These are phyloP conservation scores for Grifola frondosa DNA, from an alignment of 1,284 basidiomycete species.

Conservation along the genomic window DNA sequence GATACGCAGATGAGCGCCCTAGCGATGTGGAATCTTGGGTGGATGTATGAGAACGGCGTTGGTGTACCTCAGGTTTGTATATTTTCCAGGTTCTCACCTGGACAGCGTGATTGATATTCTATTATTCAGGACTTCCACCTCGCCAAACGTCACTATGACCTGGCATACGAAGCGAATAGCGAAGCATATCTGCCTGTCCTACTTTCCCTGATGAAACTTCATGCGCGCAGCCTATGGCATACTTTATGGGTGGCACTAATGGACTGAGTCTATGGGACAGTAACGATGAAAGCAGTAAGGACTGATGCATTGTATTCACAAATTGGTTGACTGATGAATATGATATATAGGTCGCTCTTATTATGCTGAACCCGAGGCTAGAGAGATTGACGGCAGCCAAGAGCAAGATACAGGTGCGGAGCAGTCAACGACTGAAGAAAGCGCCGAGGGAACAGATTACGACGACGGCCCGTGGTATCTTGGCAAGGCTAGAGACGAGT, in stretches of 20 bases:
- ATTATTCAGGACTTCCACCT: constrained; percentile 92
- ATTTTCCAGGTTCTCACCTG: no score
- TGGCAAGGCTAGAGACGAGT: constrained; percentile 76
- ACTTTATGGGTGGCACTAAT: constrained; percentile 67
- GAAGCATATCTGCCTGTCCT: constrained; percentile 90
- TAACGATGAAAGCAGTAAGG: constrained; percentile 40
- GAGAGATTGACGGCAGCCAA: constrained; percentile 25
- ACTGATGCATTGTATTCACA: not conserved
- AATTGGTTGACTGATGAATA: not conserved
- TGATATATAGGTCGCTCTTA: constrained; percentile 11
- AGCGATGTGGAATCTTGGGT: constrained; percentile 98
- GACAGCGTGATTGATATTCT: no score
- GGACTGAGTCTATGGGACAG: constrained; percentile 68
- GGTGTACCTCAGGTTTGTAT: constrained; percentile 82
- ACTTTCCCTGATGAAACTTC: constrained; percentile 81
- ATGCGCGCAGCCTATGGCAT: constrained; percentile 83
- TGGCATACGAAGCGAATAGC: constrained; percentile 80
- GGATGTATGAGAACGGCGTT: constrained; percentile 97
- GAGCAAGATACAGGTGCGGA: constrained; percentile 9
- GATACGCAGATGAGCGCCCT: constrained; percentile 89
- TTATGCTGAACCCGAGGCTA: constrained; percentile 15
- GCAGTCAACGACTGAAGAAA: constrained; percentile 11
- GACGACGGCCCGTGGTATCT: constrained; percentile 64
- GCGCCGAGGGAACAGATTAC: constrained; percentile 23
- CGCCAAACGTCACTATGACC: constrained; percentile 95